These are phyloP conservation scores for Tylopilus subfusipes DNA, from an alignment of 768 basidiomycete species.

Conservation along the genomic window DNA sequence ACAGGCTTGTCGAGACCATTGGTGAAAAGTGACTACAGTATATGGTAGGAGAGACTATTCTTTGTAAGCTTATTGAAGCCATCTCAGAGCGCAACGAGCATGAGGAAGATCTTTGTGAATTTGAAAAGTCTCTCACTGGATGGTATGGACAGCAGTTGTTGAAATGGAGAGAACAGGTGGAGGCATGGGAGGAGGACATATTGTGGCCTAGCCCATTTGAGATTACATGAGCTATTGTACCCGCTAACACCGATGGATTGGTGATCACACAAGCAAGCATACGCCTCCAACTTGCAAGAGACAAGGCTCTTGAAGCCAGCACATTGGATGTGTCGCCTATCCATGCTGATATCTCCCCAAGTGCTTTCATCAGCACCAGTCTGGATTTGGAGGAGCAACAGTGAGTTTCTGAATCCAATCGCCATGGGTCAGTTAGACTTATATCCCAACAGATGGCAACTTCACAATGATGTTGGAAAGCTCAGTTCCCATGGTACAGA, in stretches of 20 bases:
- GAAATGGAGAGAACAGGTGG: not conserved
- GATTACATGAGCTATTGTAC: not conserved
- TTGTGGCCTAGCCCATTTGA: slow-evolving; percentile 9
- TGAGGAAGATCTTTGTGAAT: not conserved
- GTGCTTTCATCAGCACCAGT: not conserved
- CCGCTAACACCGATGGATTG: not conserved
- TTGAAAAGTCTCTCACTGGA: not conserved
- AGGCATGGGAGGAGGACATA: slow-evolving; percentile 8
- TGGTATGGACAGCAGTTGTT: not conserved
- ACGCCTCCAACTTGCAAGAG: not conserved
- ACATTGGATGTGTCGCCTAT: not conserved
- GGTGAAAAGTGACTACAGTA: too few relatives aligned
- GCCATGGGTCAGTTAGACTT: too few relatives aligned
- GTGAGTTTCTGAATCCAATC: too few relatives aligned
- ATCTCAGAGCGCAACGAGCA: slow-evolving; percentile 10
- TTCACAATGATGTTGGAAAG: too few relatives aligned
- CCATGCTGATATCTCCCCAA: not conserved
- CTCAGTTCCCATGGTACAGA: too few relatives aligned
- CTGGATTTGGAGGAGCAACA: not conserved
- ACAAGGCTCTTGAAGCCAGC: not conserved
- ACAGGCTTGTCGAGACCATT: too few relatives aligned
- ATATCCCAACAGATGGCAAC: too few relatives aligned
- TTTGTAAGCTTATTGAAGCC: too few relatives aligned
- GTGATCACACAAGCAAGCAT: not conserved
- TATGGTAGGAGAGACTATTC: too few relatives aligned